These are phyloP conservation scores for carrot (Daucus carota) DNA, from an alignment of 129 eudicot species.

Conservation along the genomic window DH1_v3.0 NC_030383.2:47138001-47138500, in stretches of 20 bases:
- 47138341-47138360: too few relatives aligned
- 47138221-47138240: not conserved
- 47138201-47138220: not conserved
- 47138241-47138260: not conserved
- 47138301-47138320: too few relatives aligned
- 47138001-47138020: too few relatives aligned
- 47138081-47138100: not conserved
- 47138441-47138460: too few relatives aligned
- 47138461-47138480: too few relatives aligned
- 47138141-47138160: not conserved
- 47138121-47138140: constrained; percentile 5
- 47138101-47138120: not conserved
- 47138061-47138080: not conserved
- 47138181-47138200: not conserved
- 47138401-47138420: too few relatives aligned
- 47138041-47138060: not conserved
- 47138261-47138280: not conserved
- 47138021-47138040: not conserved
- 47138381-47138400: too few relatives aligned
- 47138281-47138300: too few relatives aligned
- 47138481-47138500: too few relatives aligned
- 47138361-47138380: too few relatives aligned
- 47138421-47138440: too few relatives aligned
- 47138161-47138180: not conserved
- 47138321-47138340: too few relatives aligned